Evolutionary conservation across 768 basidiomycete species (phyloP).

Genomic region (Rubroboletus satanas): DNA sequence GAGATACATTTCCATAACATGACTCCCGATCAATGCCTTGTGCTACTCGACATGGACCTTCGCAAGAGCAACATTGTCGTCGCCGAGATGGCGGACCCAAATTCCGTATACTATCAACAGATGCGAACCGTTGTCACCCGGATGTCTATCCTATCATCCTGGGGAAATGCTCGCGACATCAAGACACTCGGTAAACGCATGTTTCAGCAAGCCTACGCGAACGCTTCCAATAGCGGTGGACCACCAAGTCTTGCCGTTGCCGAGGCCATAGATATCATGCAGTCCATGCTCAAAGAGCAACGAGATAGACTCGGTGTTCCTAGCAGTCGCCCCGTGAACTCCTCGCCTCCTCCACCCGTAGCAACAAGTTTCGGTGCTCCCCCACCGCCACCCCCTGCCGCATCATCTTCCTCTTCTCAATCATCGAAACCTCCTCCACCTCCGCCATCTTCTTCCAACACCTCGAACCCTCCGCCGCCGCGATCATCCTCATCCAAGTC

Average conservation of each 20-base stretch:
- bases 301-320: slow-evolving; percentile 26
- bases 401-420: slow-evolving; percentile 17
- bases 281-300: slow-evolving; percentile 14
- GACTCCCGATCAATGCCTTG: slow-evolving; percentile 44
- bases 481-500: slow-evolving; percentile 2
- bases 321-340: neutral
- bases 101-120: slow-evolving; percentile 4
- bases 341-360: slow-evolving; percentile 10
- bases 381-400: slow-evolving; percentile 18
- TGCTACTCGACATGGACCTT: slow-evolving; percentile 47
- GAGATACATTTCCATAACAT: slow-evolving; percentile 55
- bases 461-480: neutral
- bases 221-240: slow-evolving; percentile 8
- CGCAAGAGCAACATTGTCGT: slow-evolving; percentile 40
- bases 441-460: neutral
- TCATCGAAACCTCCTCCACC: slow-evolving; percentile 1
- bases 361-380: slow-evolving; percentile 21
- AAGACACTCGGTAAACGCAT: slow-evolving; percentile 39
- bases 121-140: slow-evolving; percentile 28
- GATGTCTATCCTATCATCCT: slow-evolving; percentile 46
- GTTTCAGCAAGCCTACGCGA: slow-evolving; percentile 13
- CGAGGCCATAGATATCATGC: slow-evolving; percentile 11
- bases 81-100: slow-evolving; percentile 25
- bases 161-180: slow-evolving; percentile 72
- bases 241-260: neutral